phyloP scores from a whole-genome alignment of 345 rosid species.

The Camelina hispida region DNA sequence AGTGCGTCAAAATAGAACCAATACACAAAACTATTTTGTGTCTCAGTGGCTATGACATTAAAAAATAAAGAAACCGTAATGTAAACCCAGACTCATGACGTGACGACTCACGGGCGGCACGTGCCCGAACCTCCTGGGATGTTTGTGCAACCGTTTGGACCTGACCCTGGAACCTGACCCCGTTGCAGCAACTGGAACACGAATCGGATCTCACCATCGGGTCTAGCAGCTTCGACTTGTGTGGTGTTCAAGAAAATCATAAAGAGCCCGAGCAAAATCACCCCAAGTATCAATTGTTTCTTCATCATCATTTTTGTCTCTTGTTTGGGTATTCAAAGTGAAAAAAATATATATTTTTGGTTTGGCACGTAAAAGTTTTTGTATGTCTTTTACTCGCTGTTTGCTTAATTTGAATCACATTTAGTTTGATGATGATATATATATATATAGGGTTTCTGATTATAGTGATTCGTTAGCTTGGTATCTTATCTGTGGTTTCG shows the following conservation, averaged over 20 bases:
- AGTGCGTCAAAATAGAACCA: constrained; percentile 12
- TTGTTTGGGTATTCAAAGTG: neutral
- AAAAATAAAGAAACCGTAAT: neutral
- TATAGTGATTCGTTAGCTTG: constrained; percentile 20
- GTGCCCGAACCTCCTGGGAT: constrained; percentile 27
- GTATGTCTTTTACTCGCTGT: constrained; percentile 37
- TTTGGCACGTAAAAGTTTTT: constrained; percentile 25
- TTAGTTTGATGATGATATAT: constrained; percentile 27
- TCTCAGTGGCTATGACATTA: neutral
- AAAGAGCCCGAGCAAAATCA: constrained; percentile 33
- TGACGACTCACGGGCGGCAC: constrained; percentile 25
- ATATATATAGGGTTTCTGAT: constrained; percentile 36
- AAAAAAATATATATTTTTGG: neutral
- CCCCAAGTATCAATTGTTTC: constrained; percentile 31
- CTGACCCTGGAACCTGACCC: constrained; percentile 16
- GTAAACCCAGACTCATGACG: constrained; percentile 7
- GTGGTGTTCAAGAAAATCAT: constrained; percentile 27
- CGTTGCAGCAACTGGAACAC: constrained; percentile 41
- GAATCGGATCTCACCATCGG: constrained; percentile 27
- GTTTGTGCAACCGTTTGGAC: constrained; percentile 35
- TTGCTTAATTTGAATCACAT: constrained; percentile 19
- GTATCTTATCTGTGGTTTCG: constrained; percentile 30
- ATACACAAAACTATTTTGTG: constrained; percentile 14
- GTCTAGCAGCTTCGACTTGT: constrained; percentile 44
- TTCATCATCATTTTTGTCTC: constrained; percentile 31